Evolutionary conservation across 2,329 filamentous ascomycete species (phyloP).

Genomic region (Penicillium sp.): DNA sequence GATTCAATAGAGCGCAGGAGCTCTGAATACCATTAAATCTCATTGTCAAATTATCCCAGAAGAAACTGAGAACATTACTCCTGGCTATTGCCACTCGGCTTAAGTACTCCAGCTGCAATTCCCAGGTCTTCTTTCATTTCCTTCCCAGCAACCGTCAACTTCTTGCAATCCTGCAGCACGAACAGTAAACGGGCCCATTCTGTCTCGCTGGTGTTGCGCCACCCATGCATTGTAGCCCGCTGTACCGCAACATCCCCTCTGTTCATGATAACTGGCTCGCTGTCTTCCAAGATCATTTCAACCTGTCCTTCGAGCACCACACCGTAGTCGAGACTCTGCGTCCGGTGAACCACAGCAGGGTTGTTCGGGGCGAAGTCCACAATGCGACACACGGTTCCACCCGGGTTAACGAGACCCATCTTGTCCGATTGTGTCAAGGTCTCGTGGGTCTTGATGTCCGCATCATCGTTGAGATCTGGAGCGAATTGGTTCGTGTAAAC

Average conservation of each 20-base stretch:
- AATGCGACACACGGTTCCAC: slow-evolving; percentile 45
- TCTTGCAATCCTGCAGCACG: slow-evolving; percentile 28
- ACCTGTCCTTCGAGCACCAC: slow-evolving; percentile 55
- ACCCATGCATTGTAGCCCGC: slow-evolving; percentile 55
- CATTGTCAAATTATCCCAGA: not conserved
- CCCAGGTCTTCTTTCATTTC: slow-evolving; percentile 27
- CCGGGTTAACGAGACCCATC: slow-evolving; percentile 37
- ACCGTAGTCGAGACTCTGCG: slow-evolving; percentile 54
- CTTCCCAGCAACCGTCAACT: slow-evolving; percentile 19
- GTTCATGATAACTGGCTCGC: slow-evolving; percentile 46
- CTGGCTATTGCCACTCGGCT: slow-evolving; percentile 16
- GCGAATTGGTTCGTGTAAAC: slow-evolving; percentile 40
- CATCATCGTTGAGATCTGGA: slow-evolving; percentile 32
- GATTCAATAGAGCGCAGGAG: slow-evolving; percentile 24
- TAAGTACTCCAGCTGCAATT: slow-evolving; percentile 6
- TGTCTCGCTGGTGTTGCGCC: slow-evolving; percentile 49
- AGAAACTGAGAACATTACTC: not conserved
- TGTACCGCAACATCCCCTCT: slow-evolving; percentile 57
- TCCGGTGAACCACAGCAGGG: slow-evolving; percentile 51
- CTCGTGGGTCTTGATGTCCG: slow-evolving; percentile 35
- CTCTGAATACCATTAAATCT: not conserved
- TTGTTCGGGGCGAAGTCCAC: slow-evolving; percentile 50
- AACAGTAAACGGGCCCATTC: slow-evolving; percentile 50
- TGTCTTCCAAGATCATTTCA: slow-evolving; percentile 53
- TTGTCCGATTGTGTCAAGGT: slow-evolving; percentile 20